phyloP scores from a whole-genome alignment of 2,329 filamentous ascomycete species.

The Teratosphaeria pseudoeucalypti region DNA sequence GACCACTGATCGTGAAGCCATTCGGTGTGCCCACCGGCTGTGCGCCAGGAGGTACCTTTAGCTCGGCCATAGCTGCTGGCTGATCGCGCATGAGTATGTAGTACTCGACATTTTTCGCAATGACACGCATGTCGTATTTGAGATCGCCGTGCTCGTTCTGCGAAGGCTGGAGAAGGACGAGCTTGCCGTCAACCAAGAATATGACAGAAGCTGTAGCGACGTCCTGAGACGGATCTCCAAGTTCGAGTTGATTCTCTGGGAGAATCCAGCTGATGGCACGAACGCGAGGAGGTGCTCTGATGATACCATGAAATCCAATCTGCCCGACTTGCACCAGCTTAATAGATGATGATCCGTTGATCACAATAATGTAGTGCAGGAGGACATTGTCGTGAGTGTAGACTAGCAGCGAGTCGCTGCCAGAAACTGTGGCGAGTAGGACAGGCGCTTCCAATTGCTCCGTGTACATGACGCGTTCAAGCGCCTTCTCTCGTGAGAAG shows the following conservation, averaged over 20 bases:
- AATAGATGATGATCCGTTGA: constrained; percentile 54
- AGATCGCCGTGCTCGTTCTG: constrained; percentile 70
- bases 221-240: constrained; percentile 91
- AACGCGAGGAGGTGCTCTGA: constrained; percentile 83
- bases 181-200: constrained; percentile 93
- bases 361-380: constrained; percentile 83
- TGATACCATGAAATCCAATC: constrained; percentile 94
- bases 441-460: constrained; percentile 74
- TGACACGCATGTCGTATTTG: constrained; percentile 96
- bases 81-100: constrained; percentile 89
- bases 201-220: constrained; percentile 87
- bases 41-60: constrained; percentile 5
- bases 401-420: constrained; percentile 86
- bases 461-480: constrained; percentile 66
- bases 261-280: constrained; percentile 92
- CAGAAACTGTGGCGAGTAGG: constrained; percentile 80
- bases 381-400: constrained; percentile 96
- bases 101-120: constrained; percentile 93
- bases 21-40: constrained; percentile 7
- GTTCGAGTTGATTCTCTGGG: constrained; percentile 77
- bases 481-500: constrained; percentile 73
- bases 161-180: constrained; percentile 82
- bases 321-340: constrained; percentile 89
- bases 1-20: constrained; percentile 11
- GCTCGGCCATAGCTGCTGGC: constrained; percentile 14